These are phyloP conservation scores for Suillus bovinus DNA, from an alignment of 768 basidiomycete species.

Conservation along the genomic window DNA sequence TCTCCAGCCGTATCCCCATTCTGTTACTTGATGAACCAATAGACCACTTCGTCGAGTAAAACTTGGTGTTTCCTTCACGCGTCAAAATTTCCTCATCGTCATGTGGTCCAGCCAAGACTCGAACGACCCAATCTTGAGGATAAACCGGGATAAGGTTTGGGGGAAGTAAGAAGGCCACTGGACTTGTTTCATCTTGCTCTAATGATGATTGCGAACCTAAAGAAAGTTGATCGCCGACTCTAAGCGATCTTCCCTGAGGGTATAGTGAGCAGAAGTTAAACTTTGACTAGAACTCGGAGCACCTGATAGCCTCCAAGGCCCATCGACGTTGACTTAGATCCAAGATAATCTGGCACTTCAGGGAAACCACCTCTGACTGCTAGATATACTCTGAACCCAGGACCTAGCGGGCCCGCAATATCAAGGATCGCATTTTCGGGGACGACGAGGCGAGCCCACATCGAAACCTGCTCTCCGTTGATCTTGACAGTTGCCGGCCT, in stretches of 20 bases:
- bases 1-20: conserved; percentile 61
- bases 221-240: conserved; percentile 50
- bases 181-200: conserved; percentile 13
- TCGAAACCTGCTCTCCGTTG: conserved; percentile 36
- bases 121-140: conserved; percentile 49
- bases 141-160: conserved; percentile 41
- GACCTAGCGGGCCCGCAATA: conserved; percentile 30
- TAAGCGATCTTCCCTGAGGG: conserved; percentile 49
- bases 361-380: conserved; percentile 63
- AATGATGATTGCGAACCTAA: conserved; percentile 36
- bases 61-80: conserved; percentile 42
- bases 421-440: conserved; percentile 44
- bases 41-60: conserved; percentile 54
- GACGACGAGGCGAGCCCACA: conserved; percentile 53
- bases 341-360: conserved; percentile 52
- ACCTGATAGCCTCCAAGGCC: conserved; percentile 63
- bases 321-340: conserved; percentile 66
- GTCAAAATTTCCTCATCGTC: conserved; percentile 59
- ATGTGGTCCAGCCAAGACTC: conserved; percentile 63
- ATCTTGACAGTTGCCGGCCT: conserved; percentile 44
- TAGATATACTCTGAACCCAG: conserved; percentile 57
- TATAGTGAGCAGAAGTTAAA: conserved; percentile 12
- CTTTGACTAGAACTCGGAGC: conserved; percentile 8
- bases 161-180: conserved; percentile 24
- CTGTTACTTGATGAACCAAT: conserved; percentile 61